These are phyloP conservation scores for Puccinia polysora DNA, from an alignment of 1,284 basidiomycete genomes.

Conservation along the genomic window DNA sequence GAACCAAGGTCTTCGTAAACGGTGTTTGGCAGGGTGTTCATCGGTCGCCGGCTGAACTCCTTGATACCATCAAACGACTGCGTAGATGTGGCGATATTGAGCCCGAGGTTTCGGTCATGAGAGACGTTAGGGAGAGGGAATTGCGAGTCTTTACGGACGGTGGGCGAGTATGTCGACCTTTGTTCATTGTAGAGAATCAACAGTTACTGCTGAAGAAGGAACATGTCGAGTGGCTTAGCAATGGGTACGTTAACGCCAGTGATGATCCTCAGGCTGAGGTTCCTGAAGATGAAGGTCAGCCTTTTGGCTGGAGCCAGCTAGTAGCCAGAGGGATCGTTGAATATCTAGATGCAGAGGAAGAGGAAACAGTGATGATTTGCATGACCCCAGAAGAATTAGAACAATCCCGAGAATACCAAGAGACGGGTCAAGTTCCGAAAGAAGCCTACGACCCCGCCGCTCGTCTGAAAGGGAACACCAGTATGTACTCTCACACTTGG, in stretches of 20 bases:
- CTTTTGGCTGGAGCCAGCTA: constrained; percentile 78
- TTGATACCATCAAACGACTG: constrained; percentile 86
- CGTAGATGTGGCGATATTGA: constrained; percentile 92
- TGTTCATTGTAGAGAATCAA: constrained; percentile 82
- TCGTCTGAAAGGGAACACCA: constrained; percentile 72
- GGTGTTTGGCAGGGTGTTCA: constrained; percentile 99
- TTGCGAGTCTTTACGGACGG: constrained; percentile 92
- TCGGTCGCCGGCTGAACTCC: constrained; percentile 83
- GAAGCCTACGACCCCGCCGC: constrained; percentile 72
- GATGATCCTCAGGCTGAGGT: constrained; percentile 59
- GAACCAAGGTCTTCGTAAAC: constrained; percentile 98
- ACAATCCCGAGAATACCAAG: constrained; percentile 63
- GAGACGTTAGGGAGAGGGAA: constrained; percentile 94
- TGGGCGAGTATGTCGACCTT: constrained; percentile 88
- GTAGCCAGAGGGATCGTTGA: constrained; percentile 86
- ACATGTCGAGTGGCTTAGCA: constrained; percentile 69
- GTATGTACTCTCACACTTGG: constrained; percentile 68
- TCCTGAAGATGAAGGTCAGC: constrained; percentile 55
- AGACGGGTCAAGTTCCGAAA: constrained; percentile 57
- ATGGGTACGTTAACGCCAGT: constrained; percentile 49
- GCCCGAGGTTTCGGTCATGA: constrained; percentile 90
- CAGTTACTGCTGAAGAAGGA: constrained; percentile 76
- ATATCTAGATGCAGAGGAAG: constrained; percentile 94
- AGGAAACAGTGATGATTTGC: constrained; percentile 98
- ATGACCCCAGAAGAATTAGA: constrained; percentile 97